These are phyloP conservation scores for Cyamopsis tetragonoloba DNA, from an alignment of 306 rosid genomes.

Conservation along the genomic window DNA sequence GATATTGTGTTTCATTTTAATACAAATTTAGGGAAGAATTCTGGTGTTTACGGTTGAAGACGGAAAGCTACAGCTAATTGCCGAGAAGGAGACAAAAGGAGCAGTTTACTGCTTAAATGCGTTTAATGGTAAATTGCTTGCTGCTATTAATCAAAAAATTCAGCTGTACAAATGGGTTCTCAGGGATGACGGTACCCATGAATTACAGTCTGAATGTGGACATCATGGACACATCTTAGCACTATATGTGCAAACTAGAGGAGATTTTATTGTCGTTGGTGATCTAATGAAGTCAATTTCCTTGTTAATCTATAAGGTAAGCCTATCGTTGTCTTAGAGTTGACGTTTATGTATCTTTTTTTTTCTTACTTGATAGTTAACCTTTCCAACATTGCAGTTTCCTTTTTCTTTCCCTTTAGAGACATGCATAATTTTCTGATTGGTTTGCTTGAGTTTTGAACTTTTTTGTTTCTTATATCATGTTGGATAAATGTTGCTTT, in stretches of 20 bases:
- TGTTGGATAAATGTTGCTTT: neutral
- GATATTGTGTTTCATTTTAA: neutral
- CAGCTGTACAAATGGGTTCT: slow-evolving; percentile 98
- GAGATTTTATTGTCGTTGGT: slow-evolving; percentile 98
- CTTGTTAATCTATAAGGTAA: slow-evolving; percentile 89
- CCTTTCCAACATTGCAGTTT: neutral
- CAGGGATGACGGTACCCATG: slow-evolving; percentile 90
- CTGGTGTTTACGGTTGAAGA: slow-evolving; percentile 90
- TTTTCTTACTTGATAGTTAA: neutral
- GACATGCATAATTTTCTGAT: neutral
- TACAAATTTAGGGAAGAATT: slow-evolving; percentile 75
- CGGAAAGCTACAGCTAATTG: slow-evolving; percentile 90
- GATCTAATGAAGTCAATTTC: slow-evolving; percentile 96
- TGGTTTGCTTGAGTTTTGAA: neutral
- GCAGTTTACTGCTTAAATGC: slow-evolving; percentile 91
- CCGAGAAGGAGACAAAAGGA: slow-evolving; percentile 98
- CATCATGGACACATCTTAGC: slow-evolving; percentile 99
- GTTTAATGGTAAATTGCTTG: slow-evolving; percentile 91
- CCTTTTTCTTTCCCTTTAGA: neutral
- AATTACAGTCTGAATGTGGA: slow-evolving; percentile 97
- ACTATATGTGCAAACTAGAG: slow-evolving; percentile 94
- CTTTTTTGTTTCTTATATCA: neutral
- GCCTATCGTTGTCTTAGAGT: neutral
- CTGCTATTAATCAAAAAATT: slow-evolving; percentile 97
- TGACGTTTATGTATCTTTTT: neutral